phyloP scores from a whole-genome alignment of 2,329 filamentous ascomycete species.

The Ophiostoma quercus region DNA sequence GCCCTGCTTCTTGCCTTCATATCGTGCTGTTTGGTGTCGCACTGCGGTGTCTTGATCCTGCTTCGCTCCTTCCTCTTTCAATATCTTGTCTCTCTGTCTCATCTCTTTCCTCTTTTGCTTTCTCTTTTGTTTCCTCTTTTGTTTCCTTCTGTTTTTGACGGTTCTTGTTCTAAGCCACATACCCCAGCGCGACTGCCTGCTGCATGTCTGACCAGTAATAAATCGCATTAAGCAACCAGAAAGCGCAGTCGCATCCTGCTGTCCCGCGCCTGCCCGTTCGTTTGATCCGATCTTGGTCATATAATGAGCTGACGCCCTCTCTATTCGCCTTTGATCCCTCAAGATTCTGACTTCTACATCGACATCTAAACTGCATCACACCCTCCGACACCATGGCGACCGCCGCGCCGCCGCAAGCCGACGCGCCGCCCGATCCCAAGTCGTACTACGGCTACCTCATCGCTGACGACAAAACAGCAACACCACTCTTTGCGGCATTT shows the following conservation, averaged over 20 bases:
- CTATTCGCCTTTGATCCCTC: background rate
- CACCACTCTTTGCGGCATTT: slow-evolving; percentile 61
- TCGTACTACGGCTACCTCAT: slow-evolving; percentile 63
- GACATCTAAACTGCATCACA: background rate
- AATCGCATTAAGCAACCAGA: background rate
- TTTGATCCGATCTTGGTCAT: background rate
- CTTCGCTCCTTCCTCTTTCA: slow-evolving; percentile 9
- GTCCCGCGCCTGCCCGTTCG: slow-evolving; percentile 20
- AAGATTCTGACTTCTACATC: background rate
- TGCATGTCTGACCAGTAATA: slow-evolving; percentile 18
- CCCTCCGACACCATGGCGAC: slow-evolving; percentile 24
- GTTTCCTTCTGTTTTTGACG: no score
- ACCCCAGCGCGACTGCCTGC: background rate
- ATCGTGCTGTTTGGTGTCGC: slow-evolving; percentile 14
- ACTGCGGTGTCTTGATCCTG: slow-evolving; percentile 15
- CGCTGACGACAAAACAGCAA: slow-evolving; percentile 61
- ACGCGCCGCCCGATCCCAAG: slow-evolving; percentile 31
- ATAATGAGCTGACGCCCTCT: slow-evolving; percentile 6
- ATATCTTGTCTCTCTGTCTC: background rate
- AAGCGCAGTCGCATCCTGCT: slow-evolving; percentile 10
- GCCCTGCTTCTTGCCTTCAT: no score
- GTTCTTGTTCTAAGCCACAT: no score
- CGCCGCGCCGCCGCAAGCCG: slow-evolving; percentile 22
- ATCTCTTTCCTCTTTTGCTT: background rate
- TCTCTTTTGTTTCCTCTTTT: no score